Conservation (phyloP, 768 basidiomycete genomes). For the Pilatotrama ljubarskyi region DNA sequence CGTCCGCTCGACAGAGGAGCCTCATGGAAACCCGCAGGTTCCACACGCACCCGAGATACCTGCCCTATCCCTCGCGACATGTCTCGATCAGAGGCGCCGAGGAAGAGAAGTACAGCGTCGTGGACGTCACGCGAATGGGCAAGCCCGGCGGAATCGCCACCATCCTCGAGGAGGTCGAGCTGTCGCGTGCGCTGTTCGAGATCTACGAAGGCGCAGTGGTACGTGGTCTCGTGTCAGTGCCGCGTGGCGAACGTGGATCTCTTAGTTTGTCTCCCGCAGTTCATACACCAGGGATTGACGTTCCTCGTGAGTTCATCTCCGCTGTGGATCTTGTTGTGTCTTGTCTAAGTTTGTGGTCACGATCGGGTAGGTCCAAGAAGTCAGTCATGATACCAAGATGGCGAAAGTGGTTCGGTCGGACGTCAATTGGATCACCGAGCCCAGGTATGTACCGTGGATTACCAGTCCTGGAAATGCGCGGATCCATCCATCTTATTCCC, state of each 20-base stretch:
- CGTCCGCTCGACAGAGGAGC: neutral
- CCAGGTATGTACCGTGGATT: slow-evolving; percentile 19
- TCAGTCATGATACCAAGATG: slow-evolving; percentile 75
- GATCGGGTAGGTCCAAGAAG: slow-evolving; percentile 62
- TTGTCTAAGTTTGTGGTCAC: neutral
- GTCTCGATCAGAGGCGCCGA: slow-evolving; percentile 74
- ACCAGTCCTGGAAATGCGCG: neutral
- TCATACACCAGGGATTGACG: slow-evolving; percentile 84
- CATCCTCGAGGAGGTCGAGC: slow-evolving; percentile 80
- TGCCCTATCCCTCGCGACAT: slow-evolving; percentile 73
- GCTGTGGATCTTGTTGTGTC: neutral
- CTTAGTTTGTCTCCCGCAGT: slow-evolving; percentile 44
- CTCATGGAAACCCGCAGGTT: slow-evolving; percentile 53
- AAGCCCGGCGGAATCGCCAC: slow-evolving; percentile 37
- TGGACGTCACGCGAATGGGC: slow-evolving; percentile 55
- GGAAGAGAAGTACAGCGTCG: slow-evolving; percentile 77
- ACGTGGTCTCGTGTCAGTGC: slow-evolving; percentile 26
- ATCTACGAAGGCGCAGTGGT: slow-evolving; percentile 88
- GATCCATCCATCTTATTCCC: neutral
- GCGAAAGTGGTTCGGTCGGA: slow-evolving; percentile 73
- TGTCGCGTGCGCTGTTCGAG: slow-evolving; percentile 83
- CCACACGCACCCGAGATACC: slow-evolving; percentile 75
- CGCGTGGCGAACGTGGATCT: neutral
- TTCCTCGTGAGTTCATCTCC: slow-evolving; percentile 57
- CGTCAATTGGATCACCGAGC: slow-evolving; percentile 76